Evolutionary conservation across 2,329 filamentous ascomycete genomes (phyloP).

Genomic region (Aulographum hederae): DNA sequence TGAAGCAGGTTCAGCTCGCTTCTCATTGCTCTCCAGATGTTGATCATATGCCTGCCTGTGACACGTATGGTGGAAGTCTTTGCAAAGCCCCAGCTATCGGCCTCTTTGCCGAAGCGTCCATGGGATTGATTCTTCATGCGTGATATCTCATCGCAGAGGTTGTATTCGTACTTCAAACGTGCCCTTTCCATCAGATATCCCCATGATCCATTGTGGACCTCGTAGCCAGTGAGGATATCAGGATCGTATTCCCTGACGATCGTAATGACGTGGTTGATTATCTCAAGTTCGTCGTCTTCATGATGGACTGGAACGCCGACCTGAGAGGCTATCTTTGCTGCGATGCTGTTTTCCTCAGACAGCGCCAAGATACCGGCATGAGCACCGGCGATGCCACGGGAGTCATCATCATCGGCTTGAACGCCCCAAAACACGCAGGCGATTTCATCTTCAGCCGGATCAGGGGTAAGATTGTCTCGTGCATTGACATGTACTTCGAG

Average conservation of each 20-base stretch:
- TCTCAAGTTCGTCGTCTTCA: constrained; percentile 64
- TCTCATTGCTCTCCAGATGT: constrained; percentile 91
- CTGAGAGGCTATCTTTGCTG: constrained; percentile 43
- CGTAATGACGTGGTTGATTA: constrained; percentile 72
- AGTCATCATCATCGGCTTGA: constrained; percentile 51
- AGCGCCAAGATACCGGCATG: constrained; percentile 58
- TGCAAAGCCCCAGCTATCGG: constrained; percentile 84
- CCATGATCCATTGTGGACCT: constrained; percentile 88
- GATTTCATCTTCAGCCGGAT: constrained; percentile 81
- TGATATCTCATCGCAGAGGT: constrained; percentile 81
- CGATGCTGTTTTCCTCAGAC: constrained; percentile 40
- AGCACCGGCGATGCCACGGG: constrained; percentile 26
- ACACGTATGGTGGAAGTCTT: constrained; percentile 81
- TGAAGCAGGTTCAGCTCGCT: constrained; percentile 81
- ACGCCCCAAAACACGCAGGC: constrained; percentile 81
- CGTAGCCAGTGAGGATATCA: constrained; percentile 85
- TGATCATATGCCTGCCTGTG: constrained; percentile 92
- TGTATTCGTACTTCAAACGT: constrained; percentile 67
- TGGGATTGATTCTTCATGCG: constrained; percentile 71
- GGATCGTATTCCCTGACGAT: constrained; percentile 73
- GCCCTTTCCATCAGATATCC: constrained; percentile 89
- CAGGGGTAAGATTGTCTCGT: constrained; percentile 60
- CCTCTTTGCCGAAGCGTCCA: constrained; percentile 69
- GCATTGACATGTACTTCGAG: constrained; percentile 86
- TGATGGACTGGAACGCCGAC: constrained; percentile 47